Evolutionary conservation across 805 yeast genomes (phyloP).

Genomic region (Candida chauliodis): DNA sequence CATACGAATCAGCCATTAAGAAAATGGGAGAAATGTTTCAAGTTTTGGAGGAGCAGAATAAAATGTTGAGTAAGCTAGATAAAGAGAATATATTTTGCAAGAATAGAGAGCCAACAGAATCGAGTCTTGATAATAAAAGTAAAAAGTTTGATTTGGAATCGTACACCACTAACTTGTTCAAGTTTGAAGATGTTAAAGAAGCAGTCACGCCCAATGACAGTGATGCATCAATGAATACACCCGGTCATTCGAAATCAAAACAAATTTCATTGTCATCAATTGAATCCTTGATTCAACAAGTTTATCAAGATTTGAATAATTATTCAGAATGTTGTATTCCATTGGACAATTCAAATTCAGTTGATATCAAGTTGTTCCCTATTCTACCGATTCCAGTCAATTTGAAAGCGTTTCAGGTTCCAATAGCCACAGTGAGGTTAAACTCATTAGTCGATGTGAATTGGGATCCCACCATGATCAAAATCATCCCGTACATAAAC

Average conservation of each 20-base stretch:
- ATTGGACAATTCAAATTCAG: conserved; percentile 81
- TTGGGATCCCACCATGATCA: conserved; percentile 97
- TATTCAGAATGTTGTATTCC: conserved; percentile 96
- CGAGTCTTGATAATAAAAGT: neutral
- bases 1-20: conserved; percentile 81
- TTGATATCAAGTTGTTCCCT: conserved; percentile 93
- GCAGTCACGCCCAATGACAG: conserved; percentile 3
- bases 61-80: conserved; percentile 56
- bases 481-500: conserved; percentile 78
- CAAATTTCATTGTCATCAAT: conserved; percentile 43
- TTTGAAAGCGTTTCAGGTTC: conserved; percentile 80
- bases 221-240: conserved; percentile 11
- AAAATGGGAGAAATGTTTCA: conserved; percentile 86
- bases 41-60: conserved; percentile 86
- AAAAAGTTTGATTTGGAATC: conserved; percentile 2
- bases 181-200: neutral
- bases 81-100: conserved; percentile 41
- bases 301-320: conserved; percentile 91
- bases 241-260: conserved; percentile 20
- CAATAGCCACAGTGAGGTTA: conserved; percentile 80
- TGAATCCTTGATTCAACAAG: conserved; percentile 77
- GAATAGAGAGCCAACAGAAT: neutral
- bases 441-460: conserved; percentile 74
- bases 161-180: conserved; percentile 1
- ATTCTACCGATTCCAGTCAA: conserved; percentile 77